Evolutionary conservation across 768 basidiomycete genomes (phyloP).

Genomic region (Calocybe gangraenosa): DNA sequence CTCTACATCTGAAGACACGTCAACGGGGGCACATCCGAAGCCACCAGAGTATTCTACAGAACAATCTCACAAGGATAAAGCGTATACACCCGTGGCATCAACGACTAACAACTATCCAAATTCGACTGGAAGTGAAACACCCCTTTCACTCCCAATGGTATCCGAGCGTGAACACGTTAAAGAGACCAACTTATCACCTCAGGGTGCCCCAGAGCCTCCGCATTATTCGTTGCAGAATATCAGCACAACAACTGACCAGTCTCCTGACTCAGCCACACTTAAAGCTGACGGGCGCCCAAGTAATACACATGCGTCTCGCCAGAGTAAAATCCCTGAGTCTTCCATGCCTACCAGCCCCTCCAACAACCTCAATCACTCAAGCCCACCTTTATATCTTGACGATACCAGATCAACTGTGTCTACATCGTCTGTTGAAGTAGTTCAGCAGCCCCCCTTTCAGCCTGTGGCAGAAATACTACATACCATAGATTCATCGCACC

Average conservation of each 20-base stretch:
- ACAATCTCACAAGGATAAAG: too few species aligned
- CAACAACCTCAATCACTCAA: neutral
- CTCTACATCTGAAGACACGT: too few species aligned
- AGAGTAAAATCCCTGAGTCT: neutral
- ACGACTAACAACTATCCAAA: neutral
- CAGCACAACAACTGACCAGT: neutral
- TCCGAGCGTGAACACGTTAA: too few species aligned
- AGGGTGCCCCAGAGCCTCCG: neutral
- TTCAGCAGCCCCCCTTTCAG: neutral
- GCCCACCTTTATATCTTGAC: slow-evolving; percentile 8
- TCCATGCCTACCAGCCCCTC: neutral
- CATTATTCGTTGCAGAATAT: neutral
- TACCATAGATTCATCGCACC: neutral
- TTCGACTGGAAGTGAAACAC: neutral
- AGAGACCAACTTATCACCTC: too few species aligned
- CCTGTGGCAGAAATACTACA: neutral
- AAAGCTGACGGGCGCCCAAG: neutral
- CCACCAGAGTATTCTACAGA: neutral
- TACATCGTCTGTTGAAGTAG: too few species aligned
- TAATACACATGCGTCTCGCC: neutral
- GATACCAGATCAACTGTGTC: neutral
- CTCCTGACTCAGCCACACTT: neutral
- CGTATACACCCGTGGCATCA: slow-evolving; percentile 1
- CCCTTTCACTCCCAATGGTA: too few species aligned
- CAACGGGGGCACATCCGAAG: neutral